Percentiles rank a stretch among this genome's conserved stretches.
Evolutionary conservation across 306 rosid genomes (phyloP).

Genomic region (Quercus gilva): DNA sequence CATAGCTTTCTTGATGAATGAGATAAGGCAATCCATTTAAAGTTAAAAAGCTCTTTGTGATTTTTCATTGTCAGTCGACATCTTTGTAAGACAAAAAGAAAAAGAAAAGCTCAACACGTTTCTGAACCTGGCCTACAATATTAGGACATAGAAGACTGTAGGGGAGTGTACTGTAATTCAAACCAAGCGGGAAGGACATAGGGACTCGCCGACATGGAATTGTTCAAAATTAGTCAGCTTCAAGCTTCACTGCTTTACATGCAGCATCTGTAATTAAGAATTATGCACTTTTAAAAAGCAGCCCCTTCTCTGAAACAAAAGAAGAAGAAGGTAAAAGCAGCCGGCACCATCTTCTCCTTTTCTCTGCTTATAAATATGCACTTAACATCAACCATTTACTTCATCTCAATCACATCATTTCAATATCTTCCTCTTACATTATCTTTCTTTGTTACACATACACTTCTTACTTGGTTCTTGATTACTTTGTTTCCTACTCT

Average conservation of each 20-base stretch:
- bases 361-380: not conserved
- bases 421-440: not conserved
- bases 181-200: no score
- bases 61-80: not conserved
- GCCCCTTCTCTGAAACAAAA: no score
- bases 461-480: not conserved
- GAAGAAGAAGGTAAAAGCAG: not conserved
- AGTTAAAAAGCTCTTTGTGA: no score
- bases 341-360: not conserved
- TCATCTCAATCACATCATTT: not conserved
- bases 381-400: not conserved
- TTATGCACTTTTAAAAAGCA: not conserved
- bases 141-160: not conserved
- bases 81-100: not conserved
- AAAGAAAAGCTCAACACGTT: not conserved
- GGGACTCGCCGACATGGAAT: not conserved
- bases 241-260: not conserved
- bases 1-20: no score
- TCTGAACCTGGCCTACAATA: no score
- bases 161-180: no score
- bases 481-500: not conserved
- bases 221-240: constrained; percentile 15
- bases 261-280: not conserved
- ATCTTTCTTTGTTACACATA: not conserved
- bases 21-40: no score